Evolutionary conservation across 1,139 yeast species (phyloP).

Genomic region (Blastobotrys elegans): DNA sequence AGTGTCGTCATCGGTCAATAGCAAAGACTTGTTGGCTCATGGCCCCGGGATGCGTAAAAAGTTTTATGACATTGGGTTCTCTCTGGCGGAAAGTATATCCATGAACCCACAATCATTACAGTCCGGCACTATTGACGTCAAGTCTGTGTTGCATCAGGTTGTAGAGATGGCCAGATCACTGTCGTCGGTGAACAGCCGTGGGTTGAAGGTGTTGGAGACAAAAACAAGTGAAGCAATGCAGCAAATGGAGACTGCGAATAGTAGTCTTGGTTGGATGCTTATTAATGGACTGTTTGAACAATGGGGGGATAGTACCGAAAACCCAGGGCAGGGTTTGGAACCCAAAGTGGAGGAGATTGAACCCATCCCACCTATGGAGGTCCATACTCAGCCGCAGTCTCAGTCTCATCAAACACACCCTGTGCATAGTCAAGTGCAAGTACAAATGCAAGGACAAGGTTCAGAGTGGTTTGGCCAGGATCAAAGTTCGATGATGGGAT

Average conservation of each 20-base stretch:
- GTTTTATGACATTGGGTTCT: conserved; percentile 16
- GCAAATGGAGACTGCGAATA: conserved; percentile 4
- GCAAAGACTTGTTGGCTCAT: conserved; percentile 16
- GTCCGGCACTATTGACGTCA: conserved; percentile 1
- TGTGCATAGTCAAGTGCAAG: neutral
- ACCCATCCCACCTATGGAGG: neutral
- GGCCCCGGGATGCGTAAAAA: conserved; percentile 20
- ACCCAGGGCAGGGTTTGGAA: neutral
- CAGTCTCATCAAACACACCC: neutral
- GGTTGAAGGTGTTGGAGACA: conserved; percentile 2
- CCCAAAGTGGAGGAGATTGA: neutral
- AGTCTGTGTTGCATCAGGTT: conserved; percentile 3
- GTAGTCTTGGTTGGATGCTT: conserved; percentile 8
- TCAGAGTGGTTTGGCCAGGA: neutral
- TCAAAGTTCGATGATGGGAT: neutral
- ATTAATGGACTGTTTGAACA: conserved; percentile 2
- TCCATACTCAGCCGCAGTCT: neutral
- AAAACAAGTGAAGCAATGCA: conserved; percentile 12
- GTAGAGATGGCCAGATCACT: conserved; percentile 9
- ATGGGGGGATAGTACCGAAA: neutral
- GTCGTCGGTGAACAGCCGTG: neutral
- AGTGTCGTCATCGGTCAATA: conserved; percentile 12
- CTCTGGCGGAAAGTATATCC: conserved; percentile 13
- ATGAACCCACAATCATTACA: conserved; percentile 10
- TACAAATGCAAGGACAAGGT: neutral